A percentile compares a stretch with the other conserved stretches of the same genome.
phyloP scores from a whole-genome alignment of 768 basidiomycete species.

The Sarcomyxa edulis region DNA sequence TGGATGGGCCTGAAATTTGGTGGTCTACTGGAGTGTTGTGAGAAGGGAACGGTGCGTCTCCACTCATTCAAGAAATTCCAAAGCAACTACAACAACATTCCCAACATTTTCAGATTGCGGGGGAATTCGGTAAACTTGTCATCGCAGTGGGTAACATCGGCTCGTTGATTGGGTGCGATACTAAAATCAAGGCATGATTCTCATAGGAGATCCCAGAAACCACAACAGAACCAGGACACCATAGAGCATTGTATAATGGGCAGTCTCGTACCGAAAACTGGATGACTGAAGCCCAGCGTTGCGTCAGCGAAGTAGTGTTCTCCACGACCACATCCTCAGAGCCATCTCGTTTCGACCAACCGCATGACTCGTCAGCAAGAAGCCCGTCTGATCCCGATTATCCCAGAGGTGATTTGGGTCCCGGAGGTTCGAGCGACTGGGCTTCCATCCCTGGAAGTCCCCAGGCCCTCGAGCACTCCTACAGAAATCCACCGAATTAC shows the following conservation, averaged over 20 bases:
- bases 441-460: neutral
- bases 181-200: neutral
- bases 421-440: neutral
- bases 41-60: slow-evolving; percentile 60
- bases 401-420: neutral
- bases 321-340: neutral
- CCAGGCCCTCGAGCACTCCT: no score
- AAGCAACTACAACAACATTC: no score
- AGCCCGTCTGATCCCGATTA: neutral
- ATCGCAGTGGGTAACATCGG: slow-evolving; percentile 31
- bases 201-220: slow-evolving; percentile 77
- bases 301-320: slow-evolving; percentile 42
- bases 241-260: slow-evolving; percentile 66
- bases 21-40: slow-evolving; percentile 76
- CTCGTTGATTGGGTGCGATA: neutral
- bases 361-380: no score
- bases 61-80: no score
- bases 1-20: slow-evolving; percentile 87
- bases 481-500: slow-evolving; percentile 4
- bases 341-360: no score
- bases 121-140: slow-evolving; percentile 48
- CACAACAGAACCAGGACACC: slow-evolving; percentile 73
- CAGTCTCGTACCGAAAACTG: slow-evolving; percentile 58
- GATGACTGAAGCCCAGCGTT: slow-evolving; percentile 55
- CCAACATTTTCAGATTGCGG: slow-evolving; percentile 43